Base-by-base conservation (phyloP, 495 filamentous ascomycete species). In the Diplogelasinospora grovesii region DNA sequence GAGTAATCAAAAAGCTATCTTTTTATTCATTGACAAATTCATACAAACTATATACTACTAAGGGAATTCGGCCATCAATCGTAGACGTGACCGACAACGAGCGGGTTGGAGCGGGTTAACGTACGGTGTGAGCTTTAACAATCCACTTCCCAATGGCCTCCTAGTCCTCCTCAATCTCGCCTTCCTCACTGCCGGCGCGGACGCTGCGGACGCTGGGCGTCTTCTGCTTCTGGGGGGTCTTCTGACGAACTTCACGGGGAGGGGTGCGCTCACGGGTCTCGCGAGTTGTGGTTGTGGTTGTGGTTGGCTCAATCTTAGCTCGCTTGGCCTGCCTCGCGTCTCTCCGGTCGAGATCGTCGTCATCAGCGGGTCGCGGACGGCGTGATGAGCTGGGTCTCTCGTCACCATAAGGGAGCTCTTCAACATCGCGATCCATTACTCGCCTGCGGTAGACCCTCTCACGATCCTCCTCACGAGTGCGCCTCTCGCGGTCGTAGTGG, bases 161-260 rank as follows among this genome's bases (percentile, higher is more conserved):
- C 57, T 72, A 87, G 48, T 93, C 88, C 66, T 96, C 92, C 57
- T 95, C 92, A 50, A 98, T 95, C 68, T 98, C 92, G 19, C 92
- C 92, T 63, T 98, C 92, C 64, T 98, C 92, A 52, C 92, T 97
- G 23, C 93, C 92, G 26, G 82, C 85, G 53, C 83, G 79, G 15
- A 86, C 75, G 31, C 57, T 63, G 2, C n/a, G 75, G 74, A 44
- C 75, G 70, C 32, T 86, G 83, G 33, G 39, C 32, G 45, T 86
- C 41, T 89, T 83, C 44, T 86, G 75, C 49, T 80, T 75, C 20
- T 66, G 66, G 16, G 65, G 64, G 16, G 66, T 78, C 49, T 66
- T 72, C 40, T 66, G 68, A 59, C 69, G 74, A 46, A 64, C 57
- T 21, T 75, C 70, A 52, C 74, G 68, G 24, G 63, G 69, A 43